Base-by-base conservation (phyloP, 2,329 filamentous ascomycete genomes). In the Alternaria consortialis region DNA sequence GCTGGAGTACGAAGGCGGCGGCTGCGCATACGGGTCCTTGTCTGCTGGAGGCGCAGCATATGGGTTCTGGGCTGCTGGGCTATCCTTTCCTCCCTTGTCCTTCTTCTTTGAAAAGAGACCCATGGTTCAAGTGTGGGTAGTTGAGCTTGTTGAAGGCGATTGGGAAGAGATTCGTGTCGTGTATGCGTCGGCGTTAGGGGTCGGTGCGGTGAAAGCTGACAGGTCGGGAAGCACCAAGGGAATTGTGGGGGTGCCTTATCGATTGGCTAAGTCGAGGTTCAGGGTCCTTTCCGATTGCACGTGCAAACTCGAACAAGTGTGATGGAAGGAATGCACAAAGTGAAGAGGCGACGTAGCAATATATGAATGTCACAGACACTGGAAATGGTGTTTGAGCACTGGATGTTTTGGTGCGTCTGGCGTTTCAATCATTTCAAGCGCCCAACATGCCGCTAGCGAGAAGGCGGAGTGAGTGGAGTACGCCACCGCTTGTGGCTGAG, bases 71-170 rank as follows among this genome's bases (percentile, higher is more conserved):
- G 81, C 74, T 32, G 84, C 80, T 29, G 82, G 80, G 29, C 84
- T 80, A 56, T 81, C 83, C 74, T 87, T 87, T 67, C 74, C 73
- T 62, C 80, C 83, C 64, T 80, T 82, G 65, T 82, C 81, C 63
- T 81, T 83, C 74, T 88, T 88, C 67, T 80, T 84, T 74, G 86
- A 87, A 52, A 81, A 77, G 68, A 87, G 81, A 39, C 81, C 80
- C 81, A 82, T 82, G 37, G 43, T 74, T 58, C 60, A 47, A 23
- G 42, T 53, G 48, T 56, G 32, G 54, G 42, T 25, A 32, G 37
- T 25, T 27, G 9, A 32, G 40, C 39, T n/a, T 51, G 25, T 31
- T 46, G 37, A 23, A 15, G 20, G n/a, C 5, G 8, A n/a, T 7
- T 42, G 2, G 40, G 6, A n/a, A 37, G 31, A 25, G 32, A 36